Evolutionary conservation across 1,284 basidiomycete species (phyloP).

Genomic region (Tetrapyrgos nigripes): DNA sequence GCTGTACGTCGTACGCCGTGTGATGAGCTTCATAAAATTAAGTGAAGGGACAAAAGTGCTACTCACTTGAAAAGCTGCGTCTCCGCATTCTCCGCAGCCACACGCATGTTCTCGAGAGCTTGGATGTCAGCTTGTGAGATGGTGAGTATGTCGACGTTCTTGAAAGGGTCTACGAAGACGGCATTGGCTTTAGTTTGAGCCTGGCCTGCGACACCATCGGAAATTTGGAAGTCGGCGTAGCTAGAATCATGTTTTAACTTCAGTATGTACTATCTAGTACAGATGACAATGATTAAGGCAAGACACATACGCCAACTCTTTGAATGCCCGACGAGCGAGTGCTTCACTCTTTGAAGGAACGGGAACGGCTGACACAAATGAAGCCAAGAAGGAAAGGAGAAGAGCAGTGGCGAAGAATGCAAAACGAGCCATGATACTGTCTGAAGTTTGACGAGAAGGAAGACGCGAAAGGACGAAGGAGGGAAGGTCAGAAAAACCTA

Average conservation of each 20-base stretch:
- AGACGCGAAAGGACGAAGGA: conserved; percentile 6
- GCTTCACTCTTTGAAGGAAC: too few species aligned
- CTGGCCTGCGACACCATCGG: conserved; percentile 47
- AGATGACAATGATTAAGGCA: not conserved
- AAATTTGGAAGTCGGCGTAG: conserved; percentile 54
- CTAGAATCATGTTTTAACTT: conserved; percentile 26
- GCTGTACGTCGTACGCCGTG: too few species aligned
- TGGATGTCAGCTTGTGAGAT: too few species aligned
- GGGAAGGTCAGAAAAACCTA: conserved; percentile 14
- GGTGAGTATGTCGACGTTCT: too few species aligned
- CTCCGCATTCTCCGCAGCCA: conserved; percentile 47
- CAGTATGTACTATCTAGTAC: not conserved
- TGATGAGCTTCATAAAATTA: too few species aligned
- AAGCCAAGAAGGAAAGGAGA: conserved; percentile 22
- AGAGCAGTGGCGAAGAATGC: conserved; percentile 30
- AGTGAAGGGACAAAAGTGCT: too few species aligned
- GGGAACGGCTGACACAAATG: conserved; percentile 25
- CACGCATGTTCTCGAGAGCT: conserved; percentile 50
- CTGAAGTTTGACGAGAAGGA: conserved; percentile 3
- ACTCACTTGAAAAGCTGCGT: conserved; percentile 48
- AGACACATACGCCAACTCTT: conserved; percentile 27
- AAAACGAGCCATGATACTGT: conserved; percentile 32
- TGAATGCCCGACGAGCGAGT: conserved; percentile 17
- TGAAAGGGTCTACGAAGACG: conserved; percentile 40
- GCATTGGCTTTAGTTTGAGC: conserved; percentile 48